These are phyloP conservation scores for Nicotiana rustica DNA, from an alignment of 305 asterid genomes.

Conservation along the genomic window DNA sequence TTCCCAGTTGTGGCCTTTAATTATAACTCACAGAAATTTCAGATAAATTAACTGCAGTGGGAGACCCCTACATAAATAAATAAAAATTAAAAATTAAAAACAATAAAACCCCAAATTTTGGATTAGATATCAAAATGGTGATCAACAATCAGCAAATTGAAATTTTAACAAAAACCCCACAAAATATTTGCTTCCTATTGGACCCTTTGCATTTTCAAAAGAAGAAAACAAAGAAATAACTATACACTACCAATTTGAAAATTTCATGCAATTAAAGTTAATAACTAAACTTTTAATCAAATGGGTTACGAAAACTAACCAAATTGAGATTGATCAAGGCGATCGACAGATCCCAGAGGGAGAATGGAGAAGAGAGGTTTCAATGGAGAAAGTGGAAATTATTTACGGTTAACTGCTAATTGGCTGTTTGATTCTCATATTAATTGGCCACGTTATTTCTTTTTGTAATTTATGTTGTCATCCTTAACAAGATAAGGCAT, in stretches of 20 bases:
- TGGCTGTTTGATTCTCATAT: slow-evolving; percentile 28
- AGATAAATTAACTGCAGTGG: not conserved
- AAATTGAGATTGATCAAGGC: slow-evolving; percentile 21
- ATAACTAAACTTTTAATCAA: not conserved
- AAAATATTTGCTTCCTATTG: slow-evolving; percentile 36
- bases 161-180: slow-evolving; percentile 51
- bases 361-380: slow-evolving; percentile 36
- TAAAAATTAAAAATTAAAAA: slow-evolving; percentile 26
- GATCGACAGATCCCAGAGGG: slow-evolving; percentile 41
- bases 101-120: slow-evolving; percentile 52
- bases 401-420: slow-evolving; percentile 35
- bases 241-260: not conserved
- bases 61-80: slow-evolving; percentile 23
- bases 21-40: not conserved
- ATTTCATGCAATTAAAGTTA: not conserved
- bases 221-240: slow-evolving; percentile 46
- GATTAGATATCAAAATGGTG: slow-evolving; percentile 35
- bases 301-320: slow-evolving; percentile 31
- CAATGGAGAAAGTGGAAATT: slow-evolving; percentile 38
- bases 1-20: not conserved
- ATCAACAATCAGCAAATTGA: slow-evolving; percentile 49
- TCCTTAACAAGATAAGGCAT: slow-evolving; percentile 5
- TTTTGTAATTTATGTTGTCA: not conserved
- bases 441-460: slow-evolving; percentile 37
- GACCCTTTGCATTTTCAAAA: slow-evolving; percentile 42